Base-by-base conservation (phyloP, 495 filamentous ascomycete genomes). In the Penicillium paradoxum region DNA sequence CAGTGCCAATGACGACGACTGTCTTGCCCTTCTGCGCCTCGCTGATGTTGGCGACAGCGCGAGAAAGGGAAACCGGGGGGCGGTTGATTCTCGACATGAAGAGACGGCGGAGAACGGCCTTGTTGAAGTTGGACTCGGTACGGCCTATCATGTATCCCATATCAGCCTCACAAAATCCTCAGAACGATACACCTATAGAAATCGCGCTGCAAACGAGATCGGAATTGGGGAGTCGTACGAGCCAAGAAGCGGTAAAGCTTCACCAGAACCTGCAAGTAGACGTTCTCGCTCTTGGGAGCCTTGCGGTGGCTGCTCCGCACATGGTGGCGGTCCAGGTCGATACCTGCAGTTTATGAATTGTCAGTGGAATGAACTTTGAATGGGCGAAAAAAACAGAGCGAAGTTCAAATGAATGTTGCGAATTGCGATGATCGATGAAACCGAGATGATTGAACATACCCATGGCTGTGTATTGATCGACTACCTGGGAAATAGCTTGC, bases 241-340 rank as follows among this genome's bases (percentile, higher is more conserved):
- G 91, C 87, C 65, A 98, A 79, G 86, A 98, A 98, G 77, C 87
- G 86, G 84, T 97, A 98, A 24, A 98, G 88, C 85, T 97, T 97
- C 77, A 97, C 91, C 69, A 97, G 80, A 60, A 98, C 86, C 82
- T 91, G 90, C 67, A 97, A 80, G 78, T 97, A 97, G 61, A 91
- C 89, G 79, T 98, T 97, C 76, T 96, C 90, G 78, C 87, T 93
- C 81, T 97, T 96, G 57, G 93, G 87, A 55, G 92, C 92, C 84
- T 89, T 91, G 77, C 90, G 88, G 78, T 93, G 90, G 68, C 80
- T 88, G 79, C 71, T 80, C 71, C 87, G 84, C 77, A 88, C 86
- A 81, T 95, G 90, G 80, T 95, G 89, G 66, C 71, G 73, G 77
- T 87, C 78, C 63, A 86, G 73, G 72, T 84, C 82, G 78, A 85